phyloP scores from a whole-genome alignment of 2,329 filamentous ascomycete genomes.

The Chrysoporthe deuterocubensis region DNA sequence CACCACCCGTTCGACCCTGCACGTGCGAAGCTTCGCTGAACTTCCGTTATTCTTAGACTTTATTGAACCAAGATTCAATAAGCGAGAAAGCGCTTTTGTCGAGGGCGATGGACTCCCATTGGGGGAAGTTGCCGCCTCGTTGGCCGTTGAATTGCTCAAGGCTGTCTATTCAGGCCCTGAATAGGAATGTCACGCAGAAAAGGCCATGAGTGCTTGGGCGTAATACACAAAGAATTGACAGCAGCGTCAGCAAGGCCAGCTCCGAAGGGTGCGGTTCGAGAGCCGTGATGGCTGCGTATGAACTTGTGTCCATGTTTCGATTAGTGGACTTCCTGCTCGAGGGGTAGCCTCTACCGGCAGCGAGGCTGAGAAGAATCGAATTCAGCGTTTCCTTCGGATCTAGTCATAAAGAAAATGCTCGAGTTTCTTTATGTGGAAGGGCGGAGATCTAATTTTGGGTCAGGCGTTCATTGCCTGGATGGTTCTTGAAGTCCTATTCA shows the following conservation, averaged over 20 bases:
- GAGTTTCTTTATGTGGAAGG: neutral
- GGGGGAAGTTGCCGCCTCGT: neutral
- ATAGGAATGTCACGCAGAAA: constrained; percentile 16
- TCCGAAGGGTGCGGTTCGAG: neutral
- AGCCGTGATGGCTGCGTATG: neutral
- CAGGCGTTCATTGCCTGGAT: neutral
- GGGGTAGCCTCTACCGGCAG: neutral
- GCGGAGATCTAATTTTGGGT: neutral
- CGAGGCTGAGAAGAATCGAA: neutral
- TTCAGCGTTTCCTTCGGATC: neutral
- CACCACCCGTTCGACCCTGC: neutral
- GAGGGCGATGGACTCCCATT: neutral
- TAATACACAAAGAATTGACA: neutral
- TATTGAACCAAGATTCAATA: constrained; percentile 18
- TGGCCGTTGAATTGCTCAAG: neutral
- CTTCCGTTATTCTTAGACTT: neutral
- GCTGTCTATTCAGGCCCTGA: constrained; percentile 14
- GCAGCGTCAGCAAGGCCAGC: neutral
- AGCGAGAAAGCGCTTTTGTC: neutral
- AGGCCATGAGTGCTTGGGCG: neutral
- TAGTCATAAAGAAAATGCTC: neutral
- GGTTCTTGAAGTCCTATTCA: constrained; percentile 19
- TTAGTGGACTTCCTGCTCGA: neutral
- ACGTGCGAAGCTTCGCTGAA: neutral
- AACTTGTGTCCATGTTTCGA: neutral